Conservation (phyloP, 2,329 filamentous ascomycete species). For the Claviceps pazoutovae region DNA sequence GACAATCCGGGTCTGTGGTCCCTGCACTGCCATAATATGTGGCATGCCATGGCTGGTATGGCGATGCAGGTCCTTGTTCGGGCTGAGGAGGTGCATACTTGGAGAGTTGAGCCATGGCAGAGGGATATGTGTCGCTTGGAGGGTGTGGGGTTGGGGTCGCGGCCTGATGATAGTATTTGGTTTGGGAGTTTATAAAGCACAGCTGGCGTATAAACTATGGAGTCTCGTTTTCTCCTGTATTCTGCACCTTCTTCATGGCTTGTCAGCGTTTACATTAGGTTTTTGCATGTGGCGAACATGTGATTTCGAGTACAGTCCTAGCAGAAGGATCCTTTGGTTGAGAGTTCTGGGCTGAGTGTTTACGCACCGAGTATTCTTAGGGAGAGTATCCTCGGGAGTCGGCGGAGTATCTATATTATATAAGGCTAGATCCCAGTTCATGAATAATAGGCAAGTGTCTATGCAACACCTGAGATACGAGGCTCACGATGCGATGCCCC, state of each 20-base stretch:
- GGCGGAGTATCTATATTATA: too few species aligned
- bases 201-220: background rate
- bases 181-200: conserved; percentile 17
- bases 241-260: background rate
- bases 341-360: too few species aligned
- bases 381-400: too few species aligned
- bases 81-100: conserved; percentile 14
- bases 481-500: too few species aligned
- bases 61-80: conserved; percentile 40
- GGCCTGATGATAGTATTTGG: conserved; percentile 23
- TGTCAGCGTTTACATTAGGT: background rate
- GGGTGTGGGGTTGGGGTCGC: conserved; percentile 18
- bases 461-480: too few species aligned
- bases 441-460: too few species aligned
- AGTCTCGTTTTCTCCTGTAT: background rate
- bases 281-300: background rate
- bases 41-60: conserved; percentile 45
- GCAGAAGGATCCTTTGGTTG: too few species aligned
- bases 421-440: too few species aligned
- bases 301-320: background rate
- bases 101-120: conserved; percentile 13
- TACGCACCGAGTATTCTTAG: too few species aligned
- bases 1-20: conserved; percentile 46
- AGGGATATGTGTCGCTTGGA: conserved; percentile 15
- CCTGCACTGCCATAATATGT: conserved; percentile 44